Evolutionary conservation across 2,329 filamentous ascomycete species (phyloP).

Genomic region (Alternaria hordeiaustralica): DNA sequence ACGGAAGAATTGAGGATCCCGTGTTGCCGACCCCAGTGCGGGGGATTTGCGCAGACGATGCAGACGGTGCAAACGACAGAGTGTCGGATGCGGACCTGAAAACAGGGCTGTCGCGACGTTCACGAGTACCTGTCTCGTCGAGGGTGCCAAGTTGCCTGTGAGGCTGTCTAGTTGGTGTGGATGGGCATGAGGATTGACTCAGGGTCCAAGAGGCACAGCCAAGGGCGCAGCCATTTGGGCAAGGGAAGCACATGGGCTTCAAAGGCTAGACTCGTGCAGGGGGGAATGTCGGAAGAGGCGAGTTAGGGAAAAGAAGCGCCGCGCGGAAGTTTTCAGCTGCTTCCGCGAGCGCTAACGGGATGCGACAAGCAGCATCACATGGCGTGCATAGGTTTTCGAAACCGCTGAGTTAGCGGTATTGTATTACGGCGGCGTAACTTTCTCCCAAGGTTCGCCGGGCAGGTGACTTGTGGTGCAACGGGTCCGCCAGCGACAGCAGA

Average conservation of each 20-base stretch:
- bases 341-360: constrained; percentile 16
- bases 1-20: constrained; percentile 39
- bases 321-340: constrained; percentile 19
- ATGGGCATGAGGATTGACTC: constrained; percentile 9
- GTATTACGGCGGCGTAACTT: constrained; percentile 19
- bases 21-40: constrained; percentile 21
- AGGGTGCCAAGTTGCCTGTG: constrained; percentile 9
- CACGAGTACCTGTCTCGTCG: neutral
- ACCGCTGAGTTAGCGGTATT: constrained; percentile 40
- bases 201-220: constrained; percentile 22
- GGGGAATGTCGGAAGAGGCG: constrained; percentile 22
- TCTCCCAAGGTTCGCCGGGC: constrained; percentile 11
- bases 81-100: constrained; percentile 2
- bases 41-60: constrained; percentile 1
- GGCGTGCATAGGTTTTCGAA: constrained; percentile 14
- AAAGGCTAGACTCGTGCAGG: constrained; percentile 23
- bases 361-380: constrained; percentile 22
- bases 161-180: constrained; percentile 18
- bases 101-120: constrained; percentile 6
- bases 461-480: constrained; percentile 30
- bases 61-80: neutral
- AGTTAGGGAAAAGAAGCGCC: constrained; percentile 25
- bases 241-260: constrained; percentile 23
- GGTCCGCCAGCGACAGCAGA: constrained; percentile 9
- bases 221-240: constrained; percentile 23